Percentiles rank a stretch among this genome's conserved stretches.
These are phyloP conservation scores for Yamadazyma tumulicola DNA, from an alignment of 805 yeast species.

Conservation along the genomic window DNA sequence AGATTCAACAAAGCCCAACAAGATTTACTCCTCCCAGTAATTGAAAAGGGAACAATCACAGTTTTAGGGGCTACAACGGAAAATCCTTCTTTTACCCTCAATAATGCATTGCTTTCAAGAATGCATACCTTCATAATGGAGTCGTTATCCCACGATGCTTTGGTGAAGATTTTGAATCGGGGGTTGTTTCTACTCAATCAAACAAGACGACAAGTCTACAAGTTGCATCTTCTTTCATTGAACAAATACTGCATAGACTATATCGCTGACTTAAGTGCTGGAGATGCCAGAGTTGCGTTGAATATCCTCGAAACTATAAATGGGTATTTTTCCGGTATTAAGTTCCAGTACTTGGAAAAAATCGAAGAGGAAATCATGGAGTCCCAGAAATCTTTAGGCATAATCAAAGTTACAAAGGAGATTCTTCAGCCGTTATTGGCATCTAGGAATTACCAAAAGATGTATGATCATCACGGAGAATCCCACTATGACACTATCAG, in stretches of 20 bases:
- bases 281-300: conserved; percentile 84
- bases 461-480: conserved; percentile 87
- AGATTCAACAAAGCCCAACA: conserved; percentile 42
- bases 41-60: conserved; percentile 37
- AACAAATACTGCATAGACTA: conserved; percentile 58
- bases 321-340: conserved; percentile 43
- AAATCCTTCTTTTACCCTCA: conserved; percentile 51
- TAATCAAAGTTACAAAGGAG: conserved; percentile 37
- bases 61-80: conserved; percentile 55
- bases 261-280: conserved; percentile 71
- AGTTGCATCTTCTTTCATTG: conserved; percentile 50
- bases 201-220: conserved; percentile 51
- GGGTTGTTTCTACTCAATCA: conserved; percentile 50
- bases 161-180: conserved; percentile 31
- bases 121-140: conserved; percentile 46
- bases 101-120: conserved; percentile 40
- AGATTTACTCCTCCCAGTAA: conserved; percentile 39
- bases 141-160: conserved; percentile 27
- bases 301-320: conserved; percentile 75
- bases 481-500: conserved; percentile 92
- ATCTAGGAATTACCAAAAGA: conserved; percentile 45
- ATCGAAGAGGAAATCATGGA: conserved; percentile 14
- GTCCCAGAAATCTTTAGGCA: conserved; percentile 20
- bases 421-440: conserved; percentile 39
- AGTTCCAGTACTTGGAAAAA: conserved; percentile 18